Evolutionary conservation across 768 basidiomycete species (phyloP).

Genomic region (Trametes gibbosa): DNA sequence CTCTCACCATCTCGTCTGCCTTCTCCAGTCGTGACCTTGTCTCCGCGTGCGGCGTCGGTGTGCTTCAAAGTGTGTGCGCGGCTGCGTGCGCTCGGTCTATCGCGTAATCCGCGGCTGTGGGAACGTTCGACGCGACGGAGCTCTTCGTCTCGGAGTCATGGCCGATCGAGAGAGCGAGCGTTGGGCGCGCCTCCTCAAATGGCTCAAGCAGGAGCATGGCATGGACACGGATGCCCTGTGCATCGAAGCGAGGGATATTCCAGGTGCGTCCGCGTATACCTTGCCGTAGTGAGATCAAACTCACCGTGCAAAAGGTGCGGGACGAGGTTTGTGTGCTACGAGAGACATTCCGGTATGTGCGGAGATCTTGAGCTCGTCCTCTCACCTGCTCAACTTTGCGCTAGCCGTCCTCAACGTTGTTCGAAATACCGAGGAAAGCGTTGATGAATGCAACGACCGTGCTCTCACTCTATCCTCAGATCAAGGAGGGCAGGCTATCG

Average conservation of each 20-base stretch:
- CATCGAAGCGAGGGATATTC: constrained; percentile 50
- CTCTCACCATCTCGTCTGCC: constrained; percentile 13
- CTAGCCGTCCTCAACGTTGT: constrained; percentile 54
- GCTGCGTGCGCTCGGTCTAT: not conserved
- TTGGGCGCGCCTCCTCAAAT: constrained; percentile 25
- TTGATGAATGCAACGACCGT: constrained; percentile 77
- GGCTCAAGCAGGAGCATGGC: constrained; percentile 25
- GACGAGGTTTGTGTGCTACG: constrained; percentile 66
- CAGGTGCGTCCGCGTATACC: constrained; percentile 39
- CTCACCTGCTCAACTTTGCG: constrained; percentile 16
- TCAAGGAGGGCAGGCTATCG: constrained; percentile 36
- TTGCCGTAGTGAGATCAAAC: not conserved
- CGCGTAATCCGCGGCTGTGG: constrained; percentile 4
- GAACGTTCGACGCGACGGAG: not conserved
- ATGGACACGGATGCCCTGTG: constrained; percentile 38
- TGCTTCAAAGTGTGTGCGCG: not conserved
- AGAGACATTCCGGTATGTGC: constrained; percentile 41
- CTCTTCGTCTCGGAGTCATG: constrained; percentile 3
- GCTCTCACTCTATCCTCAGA: constrained; percentile 49
- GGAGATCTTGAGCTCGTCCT: not conserved
- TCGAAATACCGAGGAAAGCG: constrained; percentile 66
- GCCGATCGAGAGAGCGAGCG: constrained; percentile 17
- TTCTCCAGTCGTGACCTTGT: not conserved
- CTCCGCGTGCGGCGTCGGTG: not conserved
- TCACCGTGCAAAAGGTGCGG: constrained; percentile 44